These are phyloP conservation scores for Mycena citricolor DNA, from an alignment of 1,284 basidiomycete species.

Conservation along the genomic window DNA sequence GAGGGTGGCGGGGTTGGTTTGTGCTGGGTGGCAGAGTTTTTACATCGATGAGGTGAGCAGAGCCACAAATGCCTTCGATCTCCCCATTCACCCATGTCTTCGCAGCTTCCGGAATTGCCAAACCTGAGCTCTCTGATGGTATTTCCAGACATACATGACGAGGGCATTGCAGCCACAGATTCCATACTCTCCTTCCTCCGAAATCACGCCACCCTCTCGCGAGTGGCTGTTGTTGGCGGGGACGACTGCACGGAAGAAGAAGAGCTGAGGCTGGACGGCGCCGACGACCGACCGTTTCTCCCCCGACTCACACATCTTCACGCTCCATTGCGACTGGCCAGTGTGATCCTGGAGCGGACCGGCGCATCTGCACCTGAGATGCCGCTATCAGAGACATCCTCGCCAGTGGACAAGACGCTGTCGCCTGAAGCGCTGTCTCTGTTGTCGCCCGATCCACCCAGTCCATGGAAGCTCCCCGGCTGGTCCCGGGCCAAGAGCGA, in stretches of 20 bases:
- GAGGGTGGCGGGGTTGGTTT: slow-evolving; percentile 11
- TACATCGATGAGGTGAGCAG: no score
- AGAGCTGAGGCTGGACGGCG: background rate
- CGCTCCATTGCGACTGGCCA: slow-evolving; percentile 15
- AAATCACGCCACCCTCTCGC: slow-evolving; percentile 17
- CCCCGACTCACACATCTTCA: slow-evolving; percentile 21
- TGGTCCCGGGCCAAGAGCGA: background rate
- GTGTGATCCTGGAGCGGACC: slow-evolving; percentile 8
- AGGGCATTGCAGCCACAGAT: no score
- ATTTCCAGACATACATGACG: no score
- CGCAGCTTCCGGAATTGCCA: no score
- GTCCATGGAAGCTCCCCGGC: background rate
- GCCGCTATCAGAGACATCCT: no score
- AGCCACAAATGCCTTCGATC: no score
- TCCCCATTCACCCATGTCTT: no score
- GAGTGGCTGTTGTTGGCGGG: slow-evolving; percentile 15
- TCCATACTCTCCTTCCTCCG: slow-evolving; percentile 16
- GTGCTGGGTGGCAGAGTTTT: slow-evolving; percentile 20
- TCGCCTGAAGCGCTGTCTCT: slow-evolving; percentile 13
- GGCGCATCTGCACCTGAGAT: background rate
- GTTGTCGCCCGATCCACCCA: slow-evolving; percentile 14
- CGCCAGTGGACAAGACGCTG: slow-evolving; percentile 7
- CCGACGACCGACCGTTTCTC: slow-evolving; percentile 6
- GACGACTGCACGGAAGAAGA: slow-evolving; percentile 2
- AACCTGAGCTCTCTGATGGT: no score